These are phyloP conservation scores for Echinosophora koreensis DNA, from an alignment of 306 rosid genomes.

Conservation along the genomic window DNA sequence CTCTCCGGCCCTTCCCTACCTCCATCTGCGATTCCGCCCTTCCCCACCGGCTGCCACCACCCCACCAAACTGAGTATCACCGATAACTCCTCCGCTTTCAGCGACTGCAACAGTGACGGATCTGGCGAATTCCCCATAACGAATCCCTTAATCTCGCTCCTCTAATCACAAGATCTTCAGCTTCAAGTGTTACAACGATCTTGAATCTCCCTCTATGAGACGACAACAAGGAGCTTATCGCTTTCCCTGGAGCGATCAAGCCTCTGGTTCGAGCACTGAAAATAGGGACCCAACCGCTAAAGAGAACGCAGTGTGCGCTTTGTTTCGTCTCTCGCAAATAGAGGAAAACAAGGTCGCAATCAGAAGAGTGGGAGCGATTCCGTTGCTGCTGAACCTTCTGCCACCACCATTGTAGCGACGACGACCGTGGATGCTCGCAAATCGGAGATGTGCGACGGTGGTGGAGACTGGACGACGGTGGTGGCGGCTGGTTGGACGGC, in stretches of 20 bases:
- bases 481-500: too few species aligned
- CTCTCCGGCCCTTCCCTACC: too few species aligned
- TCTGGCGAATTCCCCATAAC: conserved; percentile 74
- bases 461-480: too few species aligned
- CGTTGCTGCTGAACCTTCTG: conserved; percentile 71
- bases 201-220: conserved; percentile 89
- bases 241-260: conserved; percentile 71
- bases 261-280: conserved; percentile 76
- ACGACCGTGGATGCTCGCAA: too few species aligned
- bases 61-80: conserved; percentile 53
- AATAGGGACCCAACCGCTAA: conserved; percentile 72
- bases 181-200: conserved; percentile 83
- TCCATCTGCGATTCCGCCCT: too few species aligned
- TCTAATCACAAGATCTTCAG: conserved; percentile 69
- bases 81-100: conserved; percentile 74
- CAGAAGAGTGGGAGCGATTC: conserved; percentile 86
- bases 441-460: too few species aligned
- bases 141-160: conserved; percentile 65
- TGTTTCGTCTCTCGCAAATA: conserved; percentile 72
- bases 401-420: too few species aligned
- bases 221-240: conserved; percentile 73
- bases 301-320: conserved; percentile 89
- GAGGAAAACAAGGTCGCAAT: conserved; percentile 72
- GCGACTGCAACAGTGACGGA: conserved; percentile 90
- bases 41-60: too few species aligned